Evolutionary conservation across 2,329 filamentous ascomycete genomes (phyloP), one percentile per base, ranked within the genome.

Genomic region (Diaporthe sp.): DNA sequence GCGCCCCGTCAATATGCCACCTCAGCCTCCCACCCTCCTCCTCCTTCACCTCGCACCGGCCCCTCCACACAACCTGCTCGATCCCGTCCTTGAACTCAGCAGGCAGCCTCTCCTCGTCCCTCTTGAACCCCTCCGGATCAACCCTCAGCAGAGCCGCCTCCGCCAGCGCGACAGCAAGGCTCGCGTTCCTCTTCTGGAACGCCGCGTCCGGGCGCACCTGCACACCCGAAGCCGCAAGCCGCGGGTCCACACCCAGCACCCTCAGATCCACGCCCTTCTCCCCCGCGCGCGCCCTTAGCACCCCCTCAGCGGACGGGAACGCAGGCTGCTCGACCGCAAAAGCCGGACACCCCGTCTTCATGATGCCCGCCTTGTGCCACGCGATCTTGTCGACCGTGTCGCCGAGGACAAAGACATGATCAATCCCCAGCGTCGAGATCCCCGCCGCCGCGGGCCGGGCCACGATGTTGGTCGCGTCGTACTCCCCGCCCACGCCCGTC

Each of bases 1-100:
- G 97, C 3, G 95, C 97, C 12, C 97, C 96, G 81, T 99, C 97
- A 28, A 99, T 90, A 80, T 96, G 93, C 96, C 96, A 99, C 22
- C 87, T 88, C 7, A 97, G 86, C 2, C 80, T 80, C 3, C 86
- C 86, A 75, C 91, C 89, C 4, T 83, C 78, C 76, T 91, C 89
- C 4, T 83, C 78, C 78, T 89, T 90, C 54, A 88, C 84, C 77
- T 93, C 90, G 80, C 96, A 98, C 60, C 97, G 89, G 5, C 96
- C 97, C 54, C 95, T 90, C 86, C 95, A 94, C 3, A 91, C 90
- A 3, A 95, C 93, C 78, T 90, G 85, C 81, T 96, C 92, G 1
- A 99, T 86, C 0, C 95, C 97, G 19, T 89, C 86, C 33, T 91
- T 85, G 80, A 98, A 94, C 77, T 92, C 89, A 15, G 84, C 81